Evolutionary conservation across 2,329 filamentous ascomycete genomes (phyloP).

Genomic region (Cladophialophora psammophila): DNA sequence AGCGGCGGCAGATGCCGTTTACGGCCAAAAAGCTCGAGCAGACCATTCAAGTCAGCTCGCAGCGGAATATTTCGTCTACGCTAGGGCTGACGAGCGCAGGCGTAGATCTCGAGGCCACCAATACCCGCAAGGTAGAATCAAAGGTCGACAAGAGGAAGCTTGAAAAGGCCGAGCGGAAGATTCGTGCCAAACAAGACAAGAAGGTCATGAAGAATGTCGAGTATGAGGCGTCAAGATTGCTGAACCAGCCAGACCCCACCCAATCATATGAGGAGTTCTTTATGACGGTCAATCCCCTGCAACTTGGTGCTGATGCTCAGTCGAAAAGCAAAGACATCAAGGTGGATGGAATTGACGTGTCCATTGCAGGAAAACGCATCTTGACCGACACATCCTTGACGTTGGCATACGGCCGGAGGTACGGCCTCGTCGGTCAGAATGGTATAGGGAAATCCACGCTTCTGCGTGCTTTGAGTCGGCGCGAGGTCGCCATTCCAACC

Average conservation of each 20-base stretch:
- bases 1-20: conserved; percentile 74
- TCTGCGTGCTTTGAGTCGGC: conserved; percentile 84
- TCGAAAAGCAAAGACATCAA: conserved; percentile 99
- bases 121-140: conserved; percentile 91
- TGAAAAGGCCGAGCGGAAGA: conserved; percentile 97
- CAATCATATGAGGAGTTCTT: conserved; percentile 99
- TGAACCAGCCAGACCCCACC: conserved; percentile 80
- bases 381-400: conserved; percentile 89
- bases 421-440: conserved; percentile 98
- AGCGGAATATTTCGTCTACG: conserved; percentile 95
- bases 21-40: conserved; percentile 87
- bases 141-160: conserved; percentile 98
- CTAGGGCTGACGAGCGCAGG: conserved; percentile 82
- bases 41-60: conserved; percentile 90
- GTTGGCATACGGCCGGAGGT: conserved; percentile 88
- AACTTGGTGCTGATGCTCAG: conserved; percentile 73
- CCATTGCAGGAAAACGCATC: conserved; percentile 87
- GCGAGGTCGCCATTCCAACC: conserved; percentile 93
- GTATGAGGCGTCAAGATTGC: conserved; percentile 90
- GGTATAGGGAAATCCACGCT: conserved; percentile 98
- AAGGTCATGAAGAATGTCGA: conserved; percentile 98
- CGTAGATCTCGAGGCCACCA: conserved; percentile 93
- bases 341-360: conserved; percentile 92
- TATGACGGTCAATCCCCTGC: conserved; percentile 98
- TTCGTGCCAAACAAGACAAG: conserved; percentile 97